Evolutionary conservation across 306 rosid species (phyloP).

Genomic region (Prunus armeniaca): DNA sequence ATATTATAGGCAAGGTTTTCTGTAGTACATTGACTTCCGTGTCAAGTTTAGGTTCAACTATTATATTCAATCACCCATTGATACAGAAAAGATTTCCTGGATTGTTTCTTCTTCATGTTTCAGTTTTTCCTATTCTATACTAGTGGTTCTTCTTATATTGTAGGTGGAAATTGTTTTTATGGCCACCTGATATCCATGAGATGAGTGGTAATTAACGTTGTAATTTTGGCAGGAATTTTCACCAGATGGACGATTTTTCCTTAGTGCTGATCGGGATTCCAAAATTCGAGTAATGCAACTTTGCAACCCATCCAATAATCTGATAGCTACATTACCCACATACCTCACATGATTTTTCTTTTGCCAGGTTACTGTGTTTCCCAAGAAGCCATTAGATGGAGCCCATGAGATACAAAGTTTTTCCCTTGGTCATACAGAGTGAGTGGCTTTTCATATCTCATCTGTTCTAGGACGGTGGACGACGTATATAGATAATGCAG

Average conservation of each 20-base stretch:
- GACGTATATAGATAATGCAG: not conserved
- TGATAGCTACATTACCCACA: not conserved
- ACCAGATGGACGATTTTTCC: slow-evolving; percentile 60
- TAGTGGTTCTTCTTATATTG: not conserved
- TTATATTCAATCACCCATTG: not conserved
- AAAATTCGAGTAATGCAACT: slow-evolving; percentile 73
- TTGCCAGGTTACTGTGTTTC: slow-evolving; percentile 68
- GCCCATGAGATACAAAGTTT: slow-evolving; percentile 87
- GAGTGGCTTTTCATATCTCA: slow-evolving; percentile 19
- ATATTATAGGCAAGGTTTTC: not conserved
- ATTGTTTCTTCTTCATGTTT: not conserved
- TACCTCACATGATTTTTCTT: slow-evolving; percentile 8
- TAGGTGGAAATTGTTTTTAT: not conserved
- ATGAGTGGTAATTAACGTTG: not conserved
- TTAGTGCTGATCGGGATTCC: slow-evolving; percentile 91
- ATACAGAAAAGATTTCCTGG: not conserved
- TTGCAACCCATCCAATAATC: not conserved
- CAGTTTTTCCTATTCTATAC: not conserved
- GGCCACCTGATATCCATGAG: slow-evolving; percentile 2
- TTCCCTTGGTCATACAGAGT: slow-evolving; percentile 96
- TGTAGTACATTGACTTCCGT: not conserved
- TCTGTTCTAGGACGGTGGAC: not conserved
- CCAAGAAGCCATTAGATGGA: slow-evolving; percentile 64
- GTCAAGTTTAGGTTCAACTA: not conserved
- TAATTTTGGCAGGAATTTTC: slow-evolving; percentile 68